Percentiles rank a stretch among this genome's conserved stretches.
Conservation (phyloP, 257 asterid genomes). For the Catharanthus roseus region DNA sequence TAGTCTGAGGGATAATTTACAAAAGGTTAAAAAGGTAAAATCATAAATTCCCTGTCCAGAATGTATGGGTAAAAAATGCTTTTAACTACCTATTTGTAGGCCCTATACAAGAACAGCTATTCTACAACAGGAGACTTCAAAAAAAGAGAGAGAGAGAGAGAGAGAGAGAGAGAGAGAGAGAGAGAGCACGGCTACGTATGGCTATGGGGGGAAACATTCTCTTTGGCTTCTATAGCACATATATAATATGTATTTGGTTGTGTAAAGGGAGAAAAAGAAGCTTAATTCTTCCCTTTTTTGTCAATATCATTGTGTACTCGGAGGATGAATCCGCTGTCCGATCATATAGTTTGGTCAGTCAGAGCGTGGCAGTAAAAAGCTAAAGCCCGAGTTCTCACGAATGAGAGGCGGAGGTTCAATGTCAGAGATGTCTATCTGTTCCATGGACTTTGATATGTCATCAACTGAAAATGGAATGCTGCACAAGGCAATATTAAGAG, state of each 20-base stretch:
- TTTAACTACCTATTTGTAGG: not conserved
- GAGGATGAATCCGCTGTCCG: not conserved
- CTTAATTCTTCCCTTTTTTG: not conserved
- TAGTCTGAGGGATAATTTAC: not conserved
- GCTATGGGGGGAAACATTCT: not conserved
- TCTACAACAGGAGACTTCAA: constrained; percentile 3
- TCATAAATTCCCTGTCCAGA: not conserved
- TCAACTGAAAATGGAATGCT: constrained; percentile 98
- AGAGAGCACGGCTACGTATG: constrained; percentile 1
- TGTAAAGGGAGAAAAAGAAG: constrained; percentile 10
- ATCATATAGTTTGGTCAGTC: constrained; percentile 5
- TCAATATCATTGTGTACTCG: not conserved
- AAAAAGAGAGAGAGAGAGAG: not conserved
- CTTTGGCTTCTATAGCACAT: not conserved
- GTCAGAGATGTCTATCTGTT: constrained; percentile 79
- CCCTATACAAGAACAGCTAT: constrained; percentile 2
- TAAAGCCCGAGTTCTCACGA: constrained; percentile 84
- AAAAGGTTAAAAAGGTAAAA: not conserved
- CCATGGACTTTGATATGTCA: constrained; percentile 94
- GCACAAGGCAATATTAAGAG: constrained; percentile 29
- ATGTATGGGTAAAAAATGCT: not conserved
- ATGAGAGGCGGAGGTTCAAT: constrained; percentile 79
- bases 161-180: not conserved
- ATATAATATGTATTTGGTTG: constrained; percentile 1
- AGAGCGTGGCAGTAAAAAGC: constrained; percentile 61